Percentiles rank a stretch among this genome's conserved stretches.
phyloP scores from a whole-genome alignment of 169 alveolate species.

The Pseudocohnilembus persalinus region DNA sequence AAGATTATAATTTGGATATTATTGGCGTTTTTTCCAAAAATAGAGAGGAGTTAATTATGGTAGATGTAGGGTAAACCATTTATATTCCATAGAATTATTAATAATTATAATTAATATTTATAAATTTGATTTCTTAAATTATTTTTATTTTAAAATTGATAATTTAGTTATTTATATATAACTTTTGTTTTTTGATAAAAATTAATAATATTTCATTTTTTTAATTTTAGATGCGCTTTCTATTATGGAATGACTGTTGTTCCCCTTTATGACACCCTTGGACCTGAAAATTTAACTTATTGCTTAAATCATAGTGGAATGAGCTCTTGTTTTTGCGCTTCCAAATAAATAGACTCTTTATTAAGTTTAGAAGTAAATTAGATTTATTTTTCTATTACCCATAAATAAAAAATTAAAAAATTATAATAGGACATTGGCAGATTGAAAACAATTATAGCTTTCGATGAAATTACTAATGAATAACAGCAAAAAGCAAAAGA shows the following conservation, averaged over 20 bases:
- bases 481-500: neutral
- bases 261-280: conserved; percentile 64
- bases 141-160: too few species aligned
- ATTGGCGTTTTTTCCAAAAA: conserved; percentile 38
- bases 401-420: too few species aligned
- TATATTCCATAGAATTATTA: too few species aligned
- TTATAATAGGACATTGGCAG: neutral
- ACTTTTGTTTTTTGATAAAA: neutral
- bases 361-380: conserved; percentile 34
- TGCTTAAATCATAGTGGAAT: conserved; percentile 48
- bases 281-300: conserved; percentile 47
- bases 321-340: conserved; percentile 38
- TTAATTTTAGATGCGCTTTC: neutral
- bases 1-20: neutral
- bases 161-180: too few species aligned
- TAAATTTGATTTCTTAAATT: too few species aligned
- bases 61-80: conserved; percentile 34
- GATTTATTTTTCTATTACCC: conserved; percentile 13
- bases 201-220: too few species aligned
- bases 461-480: conserved; percentile 7
- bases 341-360: conserved; percentile 34
- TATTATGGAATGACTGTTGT: conserved; percentile 35
- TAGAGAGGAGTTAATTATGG: conserved; percentile 33
- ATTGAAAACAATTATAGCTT: neutral
- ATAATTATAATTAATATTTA: too few species aligned